Conservation (phyloP, 495 filamentous ascomycete species). For the Hypomontagnella monticulosa region DNA sequence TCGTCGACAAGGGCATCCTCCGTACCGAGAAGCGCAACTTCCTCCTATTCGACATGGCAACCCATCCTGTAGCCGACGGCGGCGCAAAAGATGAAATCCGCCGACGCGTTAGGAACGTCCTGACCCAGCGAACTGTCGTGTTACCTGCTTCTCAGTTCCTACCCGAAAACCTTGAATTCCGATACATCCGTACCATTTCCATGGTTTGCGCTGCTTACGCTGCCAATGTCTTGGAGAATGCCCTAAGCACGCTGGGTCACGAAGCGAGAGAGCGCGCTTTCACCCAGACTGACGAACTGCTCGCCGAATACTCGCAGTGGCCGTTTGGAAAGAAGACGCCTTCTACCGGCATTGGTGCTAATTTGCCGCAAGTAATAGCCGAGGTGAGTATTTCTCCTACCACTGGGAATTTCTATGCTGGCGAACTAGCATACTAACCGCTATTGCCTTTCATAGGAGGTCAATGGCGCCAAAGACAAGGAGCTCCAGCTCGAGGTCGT, state of each 20-base stretch:
- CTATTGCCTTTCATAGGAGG: conserved; percentile 58
- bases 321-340: conserved; percentile 86
- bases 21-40: conserved; percentile 99
- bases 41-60: conserved; percentile 99
- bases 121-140: conserved; percentile 93
- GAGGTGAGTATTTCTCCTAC: conserved; percentile 60
- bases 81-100: conserved; percentile 98
- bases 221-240: conserved; percentile 97
- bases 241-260: conserved; percentile 90
- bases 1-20: conserved; percentile 98
- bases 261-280: conserved; percentile 94
- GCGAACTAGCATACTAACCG: conserved; percentile 19
- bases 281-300: conserved; percentile 93
- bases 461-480: conserved; percentile 84
- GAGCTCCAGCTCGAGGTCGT: conserved; percentile 98
- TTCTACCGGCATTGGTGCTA: conserved; percentile 87
- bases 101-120: conserved; percentile 87
- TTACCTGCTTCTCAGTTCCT: conserved; percentile 84
- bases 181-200: conserved; percentile 86
- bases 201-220: conserved; percentile 99
- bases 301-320: conserved; percentile 96
- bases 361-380: conserved; percentile 84
- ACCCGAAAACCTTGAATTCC: conserved; percentile 92
- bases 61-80: conserved; percentile 96
- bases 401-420: background rate